phyloP scores from a whole-genome alignment of 192 early-diverging fungal genomes.

The Diversispora epigaea region DNA sequence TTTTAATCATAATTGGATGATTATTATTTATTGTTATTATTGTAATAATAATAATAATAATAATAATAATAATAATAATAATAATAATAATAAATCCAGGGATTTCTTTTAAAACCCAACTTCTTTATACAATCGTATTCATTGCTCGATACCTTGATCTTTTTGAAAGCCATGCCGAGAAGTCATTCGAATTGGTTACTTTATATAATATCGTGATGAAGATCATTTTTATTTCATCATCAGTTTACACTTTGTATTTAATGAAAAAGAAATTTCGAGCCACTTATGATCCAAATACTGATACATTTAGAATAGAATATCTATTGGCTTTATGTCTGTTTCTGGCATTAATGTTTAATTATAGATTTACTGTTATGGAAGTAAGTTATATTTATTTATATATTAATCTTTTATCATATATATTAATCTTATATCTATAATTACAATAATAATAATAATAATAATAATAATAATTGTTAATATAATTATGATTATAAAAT shows the following conservation, averaged over 20 bases:
- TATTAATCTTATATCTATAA: too few relatives aligned
- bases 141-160: constrained; percentile 94
- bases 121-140: constrained; percentile 88
- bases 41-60: too few relatives aligned
- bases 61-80: too few relatives aligned
- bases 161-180: constrained; percentile 57
- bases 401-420: too few relatives aligned
- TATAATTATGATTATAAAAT: too few relatives aligned
- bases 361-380: constrained; percentile 68
- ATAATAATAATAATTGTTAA: too few relatives aligned
- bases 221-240: constrained; percentile 85
- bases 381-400: constrained; percentile 51
- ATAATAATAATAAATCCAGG: constrained; percentile 49
- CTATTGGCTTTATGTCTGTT: constrained; percentile 69
- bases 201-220: constrained; percentile 97
- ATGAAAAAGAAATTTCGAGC: constrained; percentile 86
- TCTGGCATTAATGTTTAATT: constrained; percentile 74
- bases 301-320: constrained; percentile 90
- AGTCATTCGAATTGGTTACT: constrained; percentile 51
- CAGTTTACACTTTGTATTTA: constrained; percentile 85
- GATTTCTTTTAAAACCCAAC: constrained; percentile 97
- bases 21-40: too few relatives aligned
- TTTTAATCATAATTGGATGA: not conserved
- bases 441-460: not conserved
- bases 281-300: constrained; percentile 88